A percentile compares a stretch with the other conserved stretches of the same genome.
Conservation (phyloP, 768 basidiomycete genomes). For the Boletus pseudo-olivaceus region DNA sequence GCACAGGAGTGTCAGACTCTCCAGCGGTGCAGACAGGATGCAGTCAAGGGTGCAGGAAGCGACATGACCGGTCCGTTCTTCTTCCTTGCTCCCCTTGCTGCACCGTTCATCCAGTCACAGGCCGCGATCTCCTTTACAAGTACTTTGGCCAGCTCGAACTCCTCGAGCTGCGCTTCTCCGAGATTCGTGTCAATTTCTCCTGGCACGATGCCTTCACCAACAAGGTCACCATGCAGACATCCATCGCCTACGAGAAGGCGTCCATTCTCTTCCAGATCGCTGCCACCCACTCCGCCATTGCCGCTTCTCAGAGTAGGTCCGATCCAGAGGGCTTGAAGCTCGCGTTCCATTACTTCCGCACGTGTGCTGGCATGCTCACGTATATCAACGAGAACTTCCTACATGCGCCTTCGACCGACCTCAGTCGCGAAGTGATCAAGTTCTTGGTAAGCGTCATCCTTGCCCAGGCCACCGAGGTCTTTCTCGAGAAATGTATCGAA, state of each 20-base stretch:
- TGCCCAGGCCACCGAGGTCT: constrained; percentile 94
- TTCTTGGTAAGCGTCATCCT: constrained; percentile 84
- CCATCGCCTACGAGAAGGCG: constrained; percentile 97
- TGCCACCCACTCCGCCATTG: constrained; percentile 88
- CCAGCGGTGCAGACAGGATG: constrained; percentile 92
- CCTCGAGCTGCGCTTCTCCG: constrained; percentile 93
- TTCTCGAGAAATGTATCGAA: constrained; percentile 90
- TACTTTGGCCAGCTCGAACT: constrained; percentile 99
- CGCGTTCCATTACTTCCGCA: constrained; percentile 87
- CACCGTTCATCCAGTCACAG: constrained; percentile 35
- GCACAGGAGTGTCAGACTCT: constrained; percentile 77
- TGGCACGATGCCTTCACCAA: constrained; percentile 97
- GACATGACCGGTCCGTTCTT: constrained; percentile 76
- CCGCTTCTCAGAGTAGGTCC: constrained; percentile 76
- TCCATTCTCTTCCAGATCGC: constrained; percentile 97
- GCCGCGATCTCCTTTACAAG: constrained; percentile 93
- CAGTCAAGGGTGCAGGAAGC: constrained; percentile 93
- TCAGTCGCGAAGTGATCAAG: constrained; percentile 91
- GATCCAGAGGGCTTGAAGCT: constrained; percentile 92
- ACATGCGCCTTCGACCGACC: constrained; percentile 94
- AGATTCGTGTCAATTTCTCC: constrained; percentile 92
- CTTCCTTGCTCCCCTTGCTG: not conserved
- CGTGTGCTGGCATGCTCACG: constrained; percentile 92
- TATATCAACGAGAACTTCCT: constrained; percentile 99
- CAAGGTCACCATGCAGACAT: constrained; percentile 92